Evolutionary conservation across 1,139 yeast species (phyloP).

Genomic region (Lodderomyces oxycetoniae): DNA sequence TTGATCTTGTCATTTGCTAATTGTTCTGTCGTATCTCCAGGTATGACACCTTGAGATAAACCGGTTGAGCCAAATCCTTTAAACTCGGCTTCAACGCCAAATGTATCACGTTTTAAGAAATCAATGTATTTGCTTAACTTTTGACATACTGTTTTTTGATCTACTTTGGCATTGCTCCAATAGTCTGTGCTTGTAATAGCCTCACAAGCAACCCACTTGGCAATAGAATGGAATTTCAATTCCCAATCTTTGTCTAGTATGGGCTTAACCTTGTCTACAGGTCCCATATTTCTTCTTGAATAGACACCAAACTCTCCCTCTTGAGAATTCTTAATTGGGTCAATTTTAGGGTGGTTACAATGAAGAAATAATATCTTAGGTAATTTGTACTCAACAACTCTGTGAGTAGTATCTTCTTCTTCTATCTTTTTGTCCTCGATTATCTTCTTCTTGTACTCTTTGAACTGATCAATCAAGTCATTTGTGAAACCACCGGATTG

Average conservation of each 20-base stretch:
- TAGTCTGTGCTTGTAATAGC: conserved; percentile 22
- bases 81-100: conserved; percentile 11
- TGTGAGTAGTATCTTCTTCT: conserved; percentile 11
- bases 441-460: conserved; percentile 12
- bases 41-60: too few relatives aligned
- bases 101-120: conserved; percentile 22
- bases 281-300: conserved; percentile 23
- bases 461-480: conserved; percentile 21
- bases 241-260: conserved; percentile 18
- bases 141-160: conserved; percentile 24
- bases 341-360: conserved; percentile 40
- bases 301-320: conserved; percentile 16
- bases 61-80: conserved; percentile 1
- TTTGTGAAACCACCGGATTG: conserved; percentile 27
- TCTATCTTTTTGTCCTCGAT: conserved; percentile 11
- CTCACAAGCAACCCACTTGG: conserved; percentile 34
- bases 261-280: conserved; percentile 14
- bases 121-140: conserved; percentile 24
- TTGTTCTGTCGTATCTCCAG: too few relatives aligned
- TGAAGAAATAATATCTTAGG: conserved; percentile 36
- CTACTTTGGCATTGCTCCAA: conserved; percentile 20
- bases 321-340: conserved; percentile 25
- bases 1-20: conserved; percentile 1
- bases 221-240: conserved; percentile 30
- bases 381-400: conserved; percentile 14